A percentile compares a stretch with the other conserved stretches of the same genome.
Conservation (phyloP, 192 early-diverging fungal species). For the Linnemannia elongata region DNA sequence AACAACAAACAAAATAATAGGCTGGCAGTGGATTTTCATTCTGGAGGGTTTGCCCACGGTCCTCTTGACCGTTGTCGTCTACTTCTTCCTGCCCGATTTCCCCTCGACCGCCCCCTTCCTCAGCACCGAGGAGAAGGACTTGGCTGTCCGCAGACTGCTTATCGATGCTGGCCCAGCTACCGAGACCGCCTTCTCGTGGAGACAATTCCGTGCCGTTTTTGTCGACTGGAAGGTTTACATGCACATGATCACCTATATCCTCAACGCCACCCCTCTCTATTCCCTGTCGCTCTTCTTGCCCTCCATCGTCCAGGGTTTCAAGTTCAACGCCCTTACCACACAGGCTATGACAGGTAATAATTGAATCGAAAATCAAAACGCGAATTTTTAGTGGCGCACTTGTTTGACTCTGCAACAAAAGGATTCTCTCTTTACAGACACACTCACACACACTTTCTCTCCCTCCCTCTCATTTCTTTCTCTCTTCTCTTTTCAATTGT, state of each 20-base stretch:
- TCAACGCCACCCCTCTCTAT: slow-evolving; percentile 73
- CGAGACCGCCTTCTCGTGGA: slow-evolving; percentile 64
- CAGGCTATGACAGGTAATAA: slow-evolving; percentile 59
- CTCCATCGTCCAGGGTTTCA: slow-evolving; percentile 77
- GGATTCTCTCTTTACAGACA: too few relatives aligned
- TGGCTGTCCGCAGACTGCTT: slow-evolving; percentile 59
- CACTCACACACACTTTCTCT: too few relatives aligned
- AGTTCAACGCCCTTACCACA: slow-evolving; percentile 62
- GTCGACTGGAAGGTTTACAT: slow-evolving; percentile 66
- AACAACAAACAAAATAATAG: slow-evolving; percentile 6
- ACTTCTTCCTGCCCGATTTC: slow-evolving; percentile 64
- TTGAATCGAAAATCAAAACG: too few relatives aligned
- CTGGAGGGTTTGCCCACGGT: slow-evolving; percentile 70
- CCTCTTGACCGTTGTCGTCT: slow-evolving; percentile 55
- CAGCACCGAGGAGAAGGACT: slow-evolving; percentile 58
- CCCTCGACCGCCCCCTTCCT: slow-evolving; percentile 63
- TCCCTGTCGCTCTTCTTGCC: slow-evolving; percentile 79
- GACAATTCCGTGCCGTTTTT: slow-evolving; percentile 63
- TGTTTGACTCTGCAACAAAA: neutral
- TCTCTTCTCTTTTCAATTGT: too few relatives aligned
- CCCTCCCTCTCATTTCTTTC: too few relatives aligned
- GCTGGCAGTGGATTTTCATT: slow-evolving; percentile 78
- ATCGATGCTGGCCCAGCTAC: slow-evolving; percentile 64
- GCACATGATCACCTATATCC: slow-evolving; percentile 73
- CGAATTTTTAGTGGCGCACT: too few relatives aligned